A percentile compares a stretch with the other conserved stretches of the same genome.
Evolutionary conservation across 805 yeast genomes (phyloP).

Genomic region (Spathaspora arborariae): DNA sequence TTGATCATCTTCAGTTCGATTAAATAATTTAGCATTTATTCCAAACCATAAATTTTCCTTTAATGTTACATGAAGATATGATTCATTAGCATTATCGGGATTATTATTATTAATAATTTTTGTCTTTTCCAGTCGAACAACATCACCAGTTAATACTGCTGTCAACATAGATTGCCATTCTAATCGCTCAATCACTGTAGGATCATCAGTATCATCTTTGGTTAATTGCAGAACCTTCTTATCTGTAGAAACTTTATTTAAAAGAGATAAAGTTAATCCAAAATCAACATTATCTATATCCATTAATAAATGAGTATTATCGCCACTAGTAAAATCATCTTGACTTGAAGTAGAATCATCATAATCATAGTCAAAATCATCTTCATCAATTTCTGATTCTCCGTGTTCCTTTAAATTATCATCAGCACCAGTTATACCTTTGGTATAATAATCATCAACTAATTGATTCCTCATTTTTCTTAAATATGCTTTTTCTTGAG

Average conservation of each 20-base stretch:
- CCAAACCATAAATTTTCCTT: constrained; percentile 85
- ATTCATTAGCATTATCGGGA: constrained; percentile 38
- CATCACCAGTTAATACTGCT: constrained; percentile 91
- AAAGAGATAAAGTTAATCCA: constrained; percentile 31
- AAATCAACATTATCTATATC: constrained; percentile 44
- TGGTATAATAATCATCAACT: constrained; percentile 69
- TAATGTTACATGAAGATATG: constrained; percentile 49
- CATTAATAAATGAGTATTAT: constrained; percentile 29
- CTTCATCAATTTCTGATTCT: constrained; percentile 10
- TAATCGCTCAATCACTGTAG: constrained; percentile 64
- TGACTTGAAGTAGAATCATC: not conserved
- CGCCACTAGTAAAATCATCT: not conserved
- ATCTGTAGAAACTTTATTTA: constrained; percentile 29
- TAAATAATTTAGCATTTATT: constrained; percentile 74
- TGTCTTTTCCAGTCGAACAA: constrained; percentile 84
- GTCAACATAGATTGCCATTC: constrained; percentile 97
- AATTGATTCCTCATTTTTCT: constrained; percentile 57
- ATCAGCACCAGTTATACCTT: constrained; percentile 50
- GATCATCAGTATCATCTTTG: constrained; percentile 39
- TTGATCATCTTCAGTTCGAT: constrained; percentile 79
- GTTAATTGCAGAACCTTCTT: constrained; percentile 33
- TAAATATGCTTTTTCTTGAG: constrained; percentile 67
- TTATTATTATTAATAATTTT: constrained; percentile 54
- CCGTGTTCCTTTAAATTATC: constrained; percentile 21
- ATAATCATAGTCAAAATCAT: constrained; percentile 10